These are phyloP conservation scores for Schwanniomyces vanrijiae DNA, from an alignment of 805 yeast species.

Conservation along the genomic window DNA sequence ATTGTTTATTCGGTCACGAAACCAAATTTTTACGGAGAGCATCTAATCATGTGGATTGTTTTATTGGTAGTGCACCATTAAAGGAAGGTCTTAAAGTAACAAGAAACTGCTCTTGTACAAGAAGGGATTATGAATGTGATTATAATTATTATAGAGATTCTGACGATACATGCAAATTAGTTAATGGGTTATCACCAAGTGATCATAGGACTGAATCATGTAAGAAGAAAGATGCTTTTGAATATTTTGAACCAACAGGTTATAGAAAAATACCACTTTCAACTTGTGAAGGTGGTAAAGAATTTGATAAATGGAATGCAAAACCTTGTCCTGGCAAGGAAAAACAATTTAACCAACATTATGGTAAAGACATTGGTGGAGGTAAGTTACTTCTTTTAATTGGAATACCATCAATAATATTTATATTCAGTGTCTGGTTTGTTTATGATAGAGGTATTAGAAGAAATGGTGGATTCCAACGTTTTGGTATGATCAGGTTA, in stretches of 20 bases:
- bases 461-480: conserved; percentile 70
- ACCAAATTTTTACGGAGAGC: conserved; percentile 42
- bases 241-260: conserved; percentile 88
- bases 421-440: conserved; percentile 57
- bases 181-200: conserved; percentile 68
- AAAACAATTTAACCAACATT: conserved; percentile 54
- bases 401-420: conserved; percentile 56
- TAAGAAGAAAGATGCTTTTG: conserved; percentile 52
- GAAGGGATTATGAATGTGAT: conserved; percentile 90
- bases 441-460: conserved; percentile 81
- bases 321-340: conserved; percentile 89
- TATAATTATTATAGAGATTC: conserved; percentile 67
- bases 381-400: conserved; percentile 53
- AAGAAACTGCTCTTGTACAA: conserved; percentile 77
- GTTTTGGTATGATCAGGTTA: conserved; percentile 83
- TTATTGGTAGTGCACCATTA: conserved; percentile 63
- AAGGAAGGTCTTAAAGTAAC: conserved; percentile 53
- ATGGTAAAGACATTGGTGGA: conserved; percentile 56
- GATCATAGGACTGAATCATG: conserved; percentile 63
- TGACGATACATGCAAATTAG: conserved; percentile 85
- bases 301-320: conserved; percentile 63
- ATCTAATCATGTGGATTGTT: conserved; percentile 57
- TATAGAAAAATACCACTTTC: conserved; percentile 83
- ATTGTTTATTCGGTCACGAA: conserved; percentile 45
- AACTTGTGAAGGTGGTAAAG: conserved; percentile 80